Evolutionary conservation across 169 alveolate species (phyloP).

Genomic region (Plasmodium gallinaceum): DNA sequence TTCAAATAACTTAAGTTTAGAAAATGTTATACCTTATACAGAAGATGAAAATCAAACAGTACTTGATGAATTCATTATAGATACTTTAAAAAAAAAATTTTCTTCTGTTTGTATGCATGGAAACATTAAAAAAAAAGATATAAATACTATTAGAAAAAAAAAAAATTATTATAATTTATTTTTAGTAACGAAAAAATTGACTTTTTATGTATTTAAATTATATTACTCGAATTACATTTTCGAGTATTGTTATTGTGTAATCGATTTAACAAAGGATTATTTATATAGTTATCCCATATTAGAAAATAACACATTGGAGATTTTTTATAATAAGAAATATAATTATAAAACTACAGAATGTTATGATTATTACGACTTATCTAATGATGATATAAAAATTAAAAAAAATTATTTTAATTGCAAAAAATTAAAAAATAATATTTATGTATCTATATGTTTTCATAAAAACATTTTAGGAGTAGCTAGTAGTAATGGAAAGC

Average conservation of each 20-base stretch:
- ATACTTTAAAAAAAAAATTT: too few species aligned
- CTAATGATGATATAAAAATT: background rate
- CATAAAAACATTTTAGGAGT: background rate
- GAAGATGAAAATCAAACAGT: background rate
- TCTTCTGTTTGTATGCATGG: too few species aligned
- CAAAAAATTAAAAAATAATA: background rate
- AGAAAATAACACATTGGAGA: background rate
- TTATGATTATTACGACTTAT: background rate
- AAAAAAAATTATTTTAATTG: background rate
- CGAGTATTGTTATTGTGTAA: background rate
- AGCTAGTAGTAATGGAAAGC: background rate
- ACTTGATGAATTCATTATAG: background rate
- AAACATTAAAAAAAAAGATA: too few species aligned
- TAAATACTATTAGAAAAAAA: too few species aligned
- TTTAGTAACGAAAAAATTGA: background rate
- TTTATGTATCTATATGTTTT: background rate
- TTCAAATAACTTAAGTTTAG: background rate
- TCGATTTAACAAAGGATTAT: background rate
- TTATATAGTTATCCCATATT: background rate
- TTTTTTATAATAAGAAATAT: too few species aligned
- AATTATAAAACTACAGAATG: background rate
- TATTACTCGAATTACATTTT: background rate
- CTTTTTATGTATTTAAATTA: conserved; percentile 4
- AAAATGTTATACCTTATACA: background rate
- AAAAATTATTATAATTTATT: background rate